These are phyloP conservation scores for Aureobasidium leucospermi DNA, from an alignment of 2,329 filamentous ascomycete genomes.

Conservation along the genomic window DNA sequence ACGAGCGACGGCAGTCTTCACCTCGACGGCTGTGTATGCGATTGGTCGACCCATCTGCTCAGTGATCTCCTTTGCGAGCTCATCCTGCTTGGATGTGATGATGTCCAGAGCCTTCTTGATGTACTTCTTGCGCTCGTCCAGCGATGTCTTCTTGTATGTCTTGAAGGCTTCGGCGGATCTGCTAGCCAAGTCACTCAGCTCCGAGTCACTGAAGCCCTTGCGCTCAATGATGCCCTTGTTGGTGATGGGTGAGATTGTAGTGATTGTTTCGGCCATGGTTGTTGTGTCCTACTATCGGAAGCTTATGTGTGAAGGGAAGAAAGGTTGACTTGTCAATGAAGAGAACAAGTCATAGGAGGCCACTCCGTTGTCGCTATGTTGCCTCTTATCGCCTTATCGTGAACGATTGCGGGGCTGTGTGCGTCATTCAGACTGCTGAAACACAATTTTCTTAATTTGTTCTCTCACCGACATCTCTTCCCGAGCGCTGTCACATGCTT, in stretches of 20 bases:
- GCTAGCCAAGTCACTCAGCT: constrained; percentile 65
- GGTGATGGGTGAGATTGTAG: constrained; percentile 83
- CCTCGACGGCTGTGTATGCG: constrained; percentile 73
- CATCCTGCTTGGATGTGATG: constrained; percentile 65
- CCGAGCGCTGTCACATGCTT: too few species aligned
- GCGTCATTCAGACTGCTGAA: background rate
- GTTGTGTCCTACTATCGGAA: background rate
- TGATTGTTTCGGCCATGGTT: constrained; percentile 51
- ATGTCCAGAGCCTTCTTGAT: constrained; percentile 71
- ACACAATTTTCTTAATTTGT: background rate
- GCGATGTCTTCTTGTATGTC: constrained; percentile 65
- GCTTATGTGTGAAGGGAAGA: too few species aligned
- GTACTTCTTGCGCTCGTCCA: constrained; percentile 70
- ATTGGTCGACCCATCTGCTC: constrained; percentile 95
- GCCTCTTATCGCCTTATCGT: background rate
- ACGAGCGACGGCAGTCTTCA: constrained; percentile 76
- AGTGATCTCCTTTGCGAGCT: constrained; percentile 75
- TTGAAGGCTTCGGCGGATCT: constrained; percentile 68
- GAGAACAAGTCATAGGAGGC: background rate
- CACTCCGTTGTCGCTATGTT: background rate
- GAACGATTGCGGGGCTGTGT: background rate
- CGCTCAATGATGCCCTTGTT: constrained; percentile 77
- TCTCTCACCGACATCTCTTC: too few species aligned
- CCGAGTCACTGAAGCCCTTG: constrained; percentile 61
- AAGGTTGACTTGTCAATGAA: background rate